phyloP scores from a whole-genome alignment of 768 basidiomycete species.

The Tylopilus intermedius region DNA sequence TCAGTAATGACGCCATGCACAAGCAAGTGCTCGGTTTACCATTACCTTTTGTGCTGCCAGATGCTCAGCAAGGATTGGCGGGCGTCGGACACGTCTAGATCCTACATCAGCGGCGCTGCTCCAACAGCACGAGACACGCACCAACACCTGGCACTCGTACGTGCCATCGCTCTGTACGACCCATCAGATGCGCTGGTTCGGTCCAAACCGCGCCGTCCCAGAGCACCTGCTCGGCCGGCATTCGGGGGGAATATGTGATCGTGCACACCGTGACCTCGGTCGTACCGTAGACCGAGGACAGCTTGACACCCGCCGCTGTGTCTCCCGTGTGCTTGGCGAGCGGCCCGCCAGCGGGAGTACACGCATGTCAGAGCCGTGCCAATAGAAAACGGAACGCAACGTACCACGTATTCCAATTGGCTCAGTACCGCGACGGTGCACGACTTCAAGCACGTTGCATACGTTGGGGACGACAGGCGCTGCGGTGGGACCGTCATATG shows the following conservation, averaged over 20 bases:
- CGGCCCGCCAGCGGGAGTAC: constrained; percentile 29
- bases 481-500: constrained; percentile 3
- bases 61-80: constrained; percentile 61
- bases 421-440: constrained; percentile 15
- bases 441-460: constrained; percentile 21
- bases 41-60: constrained; percentile 53
- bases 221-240: constrained; percentile 21
- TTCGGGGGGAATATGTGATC: constrained; percentile 10
- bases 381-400: background rate
- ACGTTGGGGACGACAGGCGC: constrained; percentile 20
- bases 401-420: constrained; percentile 19
- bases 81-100: constrained; percentile 12
- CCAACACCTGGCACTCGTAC: constrained; percentile 37
- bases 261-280: constrained; percentile 31
- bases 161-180: constrained; percentile 33
- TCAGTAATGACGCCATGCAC: constrained; percentile 1
- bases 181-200: constrained; percentile 30
- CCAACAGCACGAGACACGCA: constrained; percentile 6
- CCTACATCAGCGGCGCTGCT: too few species aligned
- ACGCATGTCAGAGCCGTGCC: too few species aligned
- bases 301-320: constrained; percentile 28
- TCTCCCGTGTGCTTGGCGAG: constrained; percentile 36
- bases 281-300: constrained; percentile 33
- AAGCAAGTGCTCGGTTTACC: constrained; percentile 41
- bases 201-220: constrained; percentile 31